Evolutionary conservation across 306 rosid genomes (phyloP), one percentile per base, ranked within the genome.

Genomic region (Medicago arabica): DNA sequence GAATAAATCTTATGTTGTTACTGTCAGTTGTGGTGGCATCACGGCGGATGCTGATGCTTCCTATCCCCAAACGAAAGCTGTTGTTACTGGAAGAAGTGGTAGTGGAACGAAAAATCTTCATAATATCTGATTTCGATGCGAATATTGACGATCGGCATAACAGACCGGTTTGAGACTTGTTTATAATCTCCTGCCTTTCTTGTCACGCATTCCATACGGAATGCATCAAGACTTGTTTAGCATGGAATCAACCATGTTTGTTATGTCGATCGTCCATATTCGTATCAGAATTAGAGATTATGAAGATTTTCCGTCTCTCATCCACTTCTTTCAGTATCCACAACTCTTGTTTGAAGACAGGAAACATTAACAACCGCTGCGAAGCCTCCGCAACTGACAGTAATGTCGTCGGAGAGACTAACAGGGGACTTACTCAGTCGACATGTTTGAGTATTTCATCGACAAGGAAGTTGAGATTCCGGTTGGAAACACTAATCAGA

Each of bases 161-260:
- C 9, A 96, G 97, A 71, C 97, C 89, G 0, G 91, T 85, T 72
- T 82, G 88, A 62, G 31, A 92, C 79, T n/a, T n/a, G n/a, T n/a
- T n/a, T n/a, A n/a, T n/a, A n/a, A n/a, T 2, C 82, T 92, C 0
- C 91, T 92, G 0, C 97, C 97, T 2, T 79, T 92, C 50, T 92
- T 86, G 91, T 64, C 97, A 92, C 31, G 76, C 97, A 92, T 8
- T 81, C 76, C 0, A 85, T 80, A 72, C 89, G 97, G 55, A 92
- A 92, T 0, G 96, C 96, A 80, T 92, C 31, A 96, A 92, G 72
- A 53, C 77, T 4, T 92, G 97, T 96, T 93, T 92, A 5, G 84
- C 36, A 0, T 83, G 93, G 11, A 90, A 85, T 62, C 88, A 82
- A 72, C 83, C 91, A 0, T 92, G 97, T 71, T 96, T 96, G 9